These are phyloP conservation scores for Candida verbasci DNA, from an alignment of 805 yeast species.

Conservation along the genomic window DNA sequence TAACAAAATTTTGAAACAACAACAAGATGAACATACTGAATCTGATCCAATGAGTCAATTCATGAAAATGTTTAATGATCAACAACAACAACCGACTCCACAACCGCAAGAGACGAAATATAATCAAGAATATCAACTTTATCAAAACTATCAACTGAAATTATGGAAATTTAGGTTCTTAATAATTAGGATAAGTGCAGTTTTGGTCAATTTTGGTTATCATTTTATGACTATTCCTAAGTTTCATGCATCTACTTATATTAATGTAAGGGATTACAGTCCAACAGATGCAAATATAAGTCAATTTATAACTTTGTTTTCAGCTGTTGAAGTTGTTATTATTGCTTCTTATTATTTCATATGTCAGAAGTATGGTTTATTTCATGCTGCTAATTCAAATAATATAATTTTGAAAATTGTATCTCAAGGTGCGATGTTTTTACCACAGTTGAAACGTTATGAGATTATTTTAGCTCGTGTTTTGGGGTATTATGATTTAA, in stretches of 20 bases:
- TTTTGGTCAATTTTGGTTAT: constrained; percentile 29
- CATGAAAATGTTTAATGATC: constrained; percentile 27
- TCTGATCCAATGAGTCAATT: constrained; percentile 27
- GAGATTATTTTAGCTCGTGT: constrained; percentile 24
- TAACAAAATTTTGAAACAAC: constrained; percentile 22
- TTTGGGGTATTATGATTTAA: constrained; percentile 34
- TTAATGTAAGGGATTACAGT: constrained; percentile 17
- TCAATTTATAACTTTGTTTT: constrained; percentile 23
- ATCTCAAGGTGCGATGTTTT: constrained; percentile 28
- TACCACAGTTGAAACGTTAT: constrained; percentile 27
- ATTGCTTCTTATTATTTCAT: constrained; percentile 31
- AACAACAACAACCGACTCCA: constrained; percentile 1
- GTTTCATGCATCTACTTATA: constrained; percentile 20
- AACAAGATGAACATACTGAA: constrained; percentile 7
- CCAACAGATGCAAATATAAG: constrained; percentile 10
- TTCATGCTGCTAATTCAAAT: constrained; percentile 20
- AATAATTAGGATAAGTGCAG: constrained; percentile 22
- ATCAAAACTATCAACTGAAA: constrained; percentile 29
- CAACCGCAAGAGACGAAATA: constrained; percentile 19
- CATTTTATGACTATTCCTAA: constrained; percentile 20
- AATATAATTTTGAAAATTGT: constrained; percentile 23
- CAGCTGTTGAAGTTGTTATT: constrained; percentile 29
- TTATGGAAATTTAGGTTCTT: constrained; percentile 29
- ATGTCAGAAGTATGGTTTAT: constrained; percentile 19
- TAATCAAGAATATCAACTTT: constrained; percentile 24